Base-by-base conservation (phyloP, 2,329 filamentous ascomycete genomes). In the Phoma sp. region DNA sequence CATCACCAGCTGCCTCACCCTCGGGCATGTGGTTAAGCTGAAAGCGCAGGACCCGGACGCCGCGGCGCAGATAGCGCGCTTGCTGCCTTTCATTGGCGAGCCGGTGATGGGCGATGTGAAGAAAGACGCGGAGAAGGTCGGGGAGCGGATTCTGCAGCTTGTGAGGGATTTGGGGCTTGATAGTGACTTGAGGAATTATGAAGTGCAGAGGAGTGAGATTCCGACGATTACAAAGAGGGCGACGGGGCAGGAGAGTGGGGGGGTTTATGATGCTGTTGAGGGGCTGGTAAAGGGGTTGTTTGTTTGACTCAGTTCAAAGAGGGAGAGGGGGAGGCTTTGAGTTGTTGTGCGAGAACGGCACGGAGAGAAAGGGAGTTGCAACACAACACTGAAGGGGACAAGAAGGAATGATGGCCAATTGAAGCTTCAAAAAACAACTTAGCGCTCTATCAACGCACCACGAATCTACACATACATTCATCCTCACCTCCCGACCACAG, bases 11-110 rank as follows among this genome's bases (percentile, higher is more conserved):
- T 84, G 82, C 61, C 63, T 85, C 41, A 84, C 82, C 0, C 73
- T 85, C 0, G 80, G 81, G 0, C 80, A 81, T 50, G 83, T 85
- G 0, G 77, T 84, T 4, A 82, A 80, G 66, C 69, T 85, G 19
- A 84, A 84, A 60, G 80, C 82, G 0, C 58, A 72, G 39, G 77
- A 78, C 6, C 67, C 70, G 0, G 72, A 71, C 3, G 77, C 79
- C 32, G 82, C 81, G 10, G 74, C 71, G 51, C 78, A 81, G 62
- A 62, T 83, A 38, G 76, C 78, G 4, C 65, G 80, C 1, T 60
- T 81, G 48, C 59, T 80, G 21, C 78, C 78, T 1, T 80, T 78
- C 40, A 70, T 82, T 22, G 77, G 77, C 0, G 62, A 79, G 46
- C 49, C 57, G 8, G 61, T 57, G 38, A 75, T 67, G 35, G 79